phyloP scores from a whole-genome alignment of 768 basidiomycete genomes.

The Mycena alexandri region DNA sequence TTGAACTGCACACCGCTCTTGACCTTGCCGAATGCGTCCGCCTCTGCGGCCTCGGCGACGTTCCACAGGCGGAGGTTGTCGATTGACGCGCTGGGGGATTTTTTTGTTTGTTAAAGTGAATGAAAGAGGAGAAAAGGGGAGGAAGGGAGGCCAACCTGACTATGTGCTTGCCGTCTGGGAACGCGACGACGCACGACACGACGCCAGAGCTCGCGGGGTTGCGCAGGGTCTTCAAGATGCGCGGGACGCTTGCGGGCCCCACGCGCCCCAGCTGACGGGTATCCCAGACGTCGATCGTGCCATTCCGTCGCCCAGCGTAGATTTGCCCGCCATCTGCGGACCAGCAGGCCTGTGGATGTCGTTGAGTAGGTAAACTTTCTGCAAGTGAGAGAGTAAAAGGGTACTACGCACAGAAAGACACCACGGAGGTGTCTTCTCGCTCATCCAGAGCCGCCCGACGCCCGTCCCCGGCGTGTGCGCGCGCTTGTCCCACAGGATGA shows the following conservation, averaged over 20 bases:
- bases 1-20: conserved; percentile 89
- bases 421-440: conserved; percentile 95
- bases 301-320: conserved; percentile 91
- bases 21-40: conserved; percentile 70
- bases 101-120: conserved; percentile 27
- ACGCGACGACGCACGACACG: conserved; percentile 90
- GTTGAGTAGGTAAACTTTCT: neutral
- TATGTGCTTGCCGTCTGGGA: conserved; percentile 93
- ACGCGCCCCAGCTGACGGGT: conserved; percentile 82
- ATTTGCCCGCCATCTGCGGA: conserved; percentile 89
- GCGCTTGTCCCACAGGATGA: conserved; percentile 92
- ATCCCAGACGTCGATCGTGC: conserved; percentile 95
- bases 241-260: conserved; percentile 74
- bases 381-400: conserved; percentile 4
- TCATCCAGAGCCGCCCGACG: conserved; percentile 88
- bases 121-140: conserved; percentile 13
- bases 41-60: conserved; percentile 79
- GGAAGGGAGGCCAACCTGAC: conserved; percentile 73
- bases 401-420: conserved; percentile 84
- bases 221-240: conserved; percentile 82
- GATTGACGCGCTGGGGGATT: conserved; percentile 77
- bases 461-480: conserved; percentile 73
- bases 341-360: conserved; percentile 87
- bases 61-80: conserved; percentile 98
- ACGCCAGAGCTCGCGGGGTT: conserved; percentile 92